Conservation (phyloP, 1,284 basidiomycete genomes). For the Heimioporus retisporus region DNA sequence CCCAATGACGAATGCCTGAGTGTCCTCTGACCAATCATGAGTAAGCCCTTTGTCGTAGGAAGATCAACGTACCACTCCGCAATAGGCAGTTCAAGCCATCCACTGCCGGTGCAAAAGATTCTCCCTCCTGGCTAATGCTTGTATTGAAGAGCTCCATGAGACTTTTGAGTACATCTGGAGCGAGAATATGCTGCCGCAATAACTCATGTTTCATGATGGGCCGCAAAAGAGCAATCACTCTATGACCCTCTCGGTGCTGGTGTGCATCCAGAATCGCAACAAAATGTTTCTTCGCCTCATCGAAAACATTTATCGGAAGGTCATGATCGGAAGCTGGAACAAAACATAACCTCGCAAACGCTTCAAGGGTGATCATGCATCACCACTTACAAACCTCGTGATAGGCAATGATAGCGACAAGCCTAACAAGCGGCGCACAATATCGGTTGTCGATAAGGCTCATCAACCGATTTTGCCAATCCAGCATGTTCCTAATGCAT, state of each 20-base stretch:
- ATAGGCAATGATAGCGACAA: constrained; percentile 36
- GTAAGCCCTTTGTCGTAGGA: neutral
- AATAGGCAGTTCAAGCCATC: constrained; percentile 27
- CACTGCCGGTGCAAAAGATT: constrained; percentile 31
- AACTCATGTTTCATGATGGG: neutral
- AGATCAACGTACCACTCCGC: constrained; percentile 27
- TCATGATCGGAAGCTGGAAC: neutral
- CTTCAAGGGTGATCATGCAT: too few relatives aligned
- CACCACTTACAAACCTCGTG: constrained; percentile 34
- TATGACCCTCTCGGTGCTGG: constrained; percentile 15
- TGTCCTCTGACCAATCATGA: constrained; percentile 24
- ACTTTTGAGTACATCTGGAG: constrained; percentile 17
- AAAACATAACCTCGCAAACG: too few relatives aligned
- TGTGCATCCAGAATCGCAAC: constrained; percentile 16
- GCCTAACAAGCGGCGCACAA: constrained; percentile 23
- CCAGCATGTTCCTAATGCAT: constrained; percentile 20
- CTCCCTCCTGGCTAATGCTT: neutral
- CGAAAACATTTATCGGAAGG: constrained; percentile 6
- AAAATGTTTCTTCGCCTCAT: constrained; percentile 18
- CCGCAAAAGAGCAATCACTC: constrained; percentile 35
- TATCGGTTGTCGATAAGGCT: constrained; percentile 18
- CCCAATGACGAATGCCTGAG: constrained; percentile 7
- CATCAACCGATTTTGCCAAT: constrained; percentile 23
- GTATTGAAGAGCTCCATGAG: constrained; percentile 27
- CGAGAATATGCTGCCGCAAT: constrained; percentile 27